Evolutionary conservation across 1,139 yeast genomes (phyloP), one percentile per base, ranked within the genome.

Genomic region (Pichia sp.): DNA sequence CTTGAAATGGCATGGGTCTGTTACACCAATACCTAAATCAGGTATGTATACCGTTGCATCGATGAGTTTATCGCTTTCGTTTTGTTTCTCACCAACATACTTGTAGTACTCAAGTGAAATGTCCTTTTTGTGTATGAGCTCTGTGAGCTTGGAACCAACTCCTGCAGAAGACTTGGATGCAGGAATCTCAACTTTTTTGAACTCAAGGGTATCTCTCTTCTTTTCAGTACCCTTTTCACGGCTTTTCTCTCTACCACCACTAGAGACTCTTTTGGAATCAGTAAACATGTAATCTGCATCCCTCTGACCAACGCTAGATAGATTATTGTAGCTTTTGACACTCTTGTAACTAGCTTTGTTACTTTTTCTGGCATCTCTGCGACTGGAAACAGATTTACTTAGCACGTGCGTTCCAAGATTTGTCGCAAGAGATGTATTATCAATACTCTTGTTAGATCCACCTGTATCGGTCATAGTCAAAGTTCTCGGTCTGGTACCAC

Each of bases 21-120:
- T 41, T 20, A 45, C 41, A 21, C 43, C 48, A 17, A 49, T 53
- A 6, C 49, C 45, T 1, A 61, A 55, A 6, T 50, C 40, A 9
- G 65, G 66, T 3, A 67, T 59, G 44, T 63, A 65, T 0, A 52
- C 30, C 2, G 42, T 39, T n/a, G 49, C 27, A 6, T 27, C 16
- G 4, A 37, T 22, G 2, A 45, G 63, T 56, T 18, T 49, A 54
- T 35, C 67, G 36, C 11, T 41, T 35, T 41, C 50, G 7, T 33
- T 29, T 22, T 43, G 45, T 25, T 40, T 34, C 29, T 56, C 47
- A 44, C 67, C 56, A 5, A 69, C 84, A 55, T 72, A 75, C 5
- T 67, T 53, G 50, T 70, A 81, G 44, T 66, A 74, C 13, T 66
- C 69, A 35, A 80, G 57, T 0, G 81, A 77, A 41, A 75, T 69